Base-by-base conservation (phyloP, 768 basidiomycete genomes). In the Mycena crocata region DNA sequence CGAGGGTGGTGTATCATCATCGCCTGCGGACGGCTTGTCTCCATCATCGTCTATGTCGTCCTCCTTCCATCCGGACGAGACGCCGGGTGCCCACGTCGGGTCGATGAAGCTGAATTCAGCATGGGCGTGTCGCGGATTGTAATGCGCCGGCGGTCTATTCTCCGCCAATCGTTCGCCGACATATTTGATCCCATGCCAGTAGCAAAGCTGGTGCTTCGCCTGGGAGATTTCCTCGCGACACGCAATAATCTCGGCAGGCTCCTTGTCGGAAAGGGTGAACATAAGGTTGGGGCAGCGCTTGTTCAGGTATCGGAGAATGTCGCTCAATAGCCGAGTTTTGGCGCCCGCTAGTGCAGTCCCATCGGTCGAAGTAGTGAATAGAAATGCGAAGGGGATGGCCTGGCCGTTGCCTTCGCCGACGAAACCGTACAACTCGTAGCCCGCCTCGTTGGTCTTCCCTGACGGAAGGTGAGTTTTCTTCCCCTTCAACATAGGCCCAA, bases 171-270 rank as follows among this genome's bases (percentile, higher is more conserved):
- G 64, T 35, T 71, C 55, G 24, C 74, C 71, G 17, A 77, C 32
- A 9, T 75, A 74, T 15, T 51, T 49, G n/a, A 79, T 66, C 1
- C 63, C 71, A 57, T 80, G 79, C 78, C 78, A 79, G 40, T 76
- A 74, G 63, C 79, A 80, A 1, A 80, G 62, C 60, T 78, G 78
- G 24, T 78, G 75, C 46, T 77, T 78, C 5, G 74, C 71, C 14
- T 58, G 5, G 3, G 73, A 70, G n/a, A 71, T 70, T 4, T 65
- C 62, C 0, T 35, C 65, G 0, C 60, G 59, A 5, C 76, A 64
- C 0, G 74, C 74, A 57, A 70, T 71, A 44, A 80, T 79, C 45
- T 79, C 78, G 0, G 75, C 56, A 39, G 54, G 51, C 30, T 78
- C 74, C 57, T 79, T 79, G 64, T 79, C 76, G 0, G 74, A 70